Conservation (phyloP, 2,329 filamentous ascomycete species). For the Geosmithia morbida region DNA sequence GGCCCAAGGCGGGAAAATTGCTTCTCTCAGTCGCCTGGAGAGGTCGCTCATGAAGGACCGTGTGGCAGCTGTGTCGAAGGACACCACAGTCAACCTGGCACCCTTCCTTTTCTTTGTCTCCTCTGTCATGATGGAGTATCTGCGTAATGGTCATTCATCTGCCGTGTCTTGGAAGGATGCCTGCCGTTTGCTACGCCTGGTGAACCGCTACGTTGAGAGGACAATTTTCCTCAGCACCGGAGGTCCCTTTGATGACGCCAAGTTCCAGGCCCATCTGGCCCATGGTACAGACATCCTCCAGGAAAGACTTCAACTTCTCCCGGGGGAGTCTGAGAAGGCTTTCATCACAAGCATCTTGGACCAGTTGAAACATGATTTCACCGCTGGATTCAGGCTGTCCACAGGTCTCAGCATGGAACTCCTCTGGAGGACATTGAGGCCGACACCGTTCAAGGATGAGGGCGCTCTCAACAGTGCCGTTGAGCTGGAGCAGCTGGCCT, state of each 20-base stretch:
- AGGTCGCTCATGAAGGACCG: slow-evolving; percentile 40
- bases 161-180: slow-evolving; percentile 1
- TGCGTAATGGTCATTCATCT: slow-evolving; percentile 13
- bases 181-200: slow-evolving; percentile 13
- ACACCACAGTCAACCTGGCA: slow-evolving; percentile 41
- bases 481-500: slow-evolving; percentile 40
- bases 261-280: slow-evolving; percentile 47
- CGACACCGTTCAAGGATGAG: slow-evolving; percentile 36
- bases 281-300: slow-evolving; percentile 30
- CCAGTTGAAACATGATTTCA: slow-evolving; percentile 42
- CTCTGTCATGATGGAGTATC: slow-evolving; percentile 24
- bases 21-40: slow-evolving; percentile 44
- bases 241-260: slow-evolving; percentile 42
- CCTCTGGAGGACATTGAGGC: slow-evolving; percentile 62
- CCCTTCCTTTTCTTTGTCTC: slow-evolving; percentile 33
- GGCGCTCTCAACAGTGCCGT: slow-evolving; percentile 28
- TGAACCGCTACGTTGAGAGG: slow-evolving; percentile 40
- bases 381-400: slow-evolving; percentile 53
- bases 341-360: slow-evolving; percentile 15
- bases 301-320: slow-evolving; percentile 3
- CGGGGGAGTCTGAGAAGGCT: not conserved
- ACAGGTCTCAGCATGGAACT: slow-evolving; percentile 70
- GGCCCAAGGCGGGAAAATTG: slow-evolving; percentile 31
- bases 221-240: slow-evolving; percentile 32
- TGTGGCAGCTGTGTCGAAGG: slow-evolving; percentile 41